These are phyloP conservation scores for Dissophora ornata DNA, from an alignment of 192 early-diverging fungal genomes.

Conservation along the genomic window DNA sequence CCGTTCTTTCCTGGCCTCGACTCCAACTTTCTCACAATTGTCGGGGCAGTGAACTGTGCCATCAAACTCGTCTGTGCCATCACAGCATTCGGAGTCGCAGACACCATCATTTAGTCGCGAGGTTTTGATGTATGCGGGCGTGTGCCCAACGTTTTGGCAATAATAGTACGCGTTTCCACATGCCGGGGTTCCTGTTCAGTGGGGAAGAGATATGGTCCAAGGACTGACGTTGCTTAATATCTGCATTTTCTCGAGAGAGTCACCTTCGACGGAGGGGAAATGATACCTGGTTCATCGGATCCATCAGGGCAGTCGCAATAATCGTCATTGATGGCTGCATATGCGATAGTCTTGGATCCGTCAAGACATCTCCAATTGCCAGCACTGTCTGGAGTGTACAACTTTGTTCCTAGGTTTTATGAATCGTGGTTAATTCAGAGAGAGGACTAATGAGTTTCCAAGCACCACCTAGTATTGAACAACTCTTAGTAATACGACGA, in stretches of 20 bases:
- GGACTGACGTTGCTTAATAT: too few relatives aligned
- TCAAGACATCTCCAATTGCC: constrained; percentile 79
- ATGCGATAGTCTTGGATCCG: constrained; percentile 74
- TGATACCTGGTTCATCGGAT: constrained; percentile 90
- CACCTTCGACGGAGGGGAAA: too few relatives aligned
- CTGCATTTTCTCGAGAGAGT: too few relatives aligned
- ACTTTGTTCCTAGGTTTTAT: constrained; percentile 22
- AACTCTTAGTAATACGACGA: not conserved
- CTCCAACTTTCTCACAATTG: constrained; percentile 74
- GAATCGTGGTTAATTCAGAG: too few relatives aligned
- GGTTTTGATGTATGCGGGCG: constrained; percentile 71
- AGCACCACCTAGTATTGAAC: too few relatives aligned
- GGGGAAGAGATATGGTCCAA: too few relatives aligned
- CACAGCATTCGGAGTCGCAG: constrained; percentile 96
- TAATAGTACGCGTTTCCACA: constrained; percentile 85
- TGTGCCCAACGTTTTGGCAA: constrained; percentile 84
- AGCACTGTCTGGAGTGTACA: constrained; percentile 13
- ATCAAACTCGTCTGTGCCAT: constrained; percentile 91
- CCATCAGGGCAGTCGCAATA: constrained; percentile 98
- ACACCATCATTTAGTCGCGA: constrained; percentile 92
- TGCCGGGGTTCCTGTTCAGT: constrained; percentile 82
- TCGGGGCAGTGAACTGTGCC: constrained; percentile 73
- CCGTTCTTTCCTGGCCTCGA: constrained; percentile 26
- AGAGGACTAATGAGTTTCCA: too few relatives aligned
- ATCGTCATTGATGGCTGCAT: constrained; percentile 90